A percentile compares a stretch with the other conserved stretches of the same genome.
Conservation (phyloP, 2,329 filamentous ascomycete species). For the Seiridium cupressi region DNA sequence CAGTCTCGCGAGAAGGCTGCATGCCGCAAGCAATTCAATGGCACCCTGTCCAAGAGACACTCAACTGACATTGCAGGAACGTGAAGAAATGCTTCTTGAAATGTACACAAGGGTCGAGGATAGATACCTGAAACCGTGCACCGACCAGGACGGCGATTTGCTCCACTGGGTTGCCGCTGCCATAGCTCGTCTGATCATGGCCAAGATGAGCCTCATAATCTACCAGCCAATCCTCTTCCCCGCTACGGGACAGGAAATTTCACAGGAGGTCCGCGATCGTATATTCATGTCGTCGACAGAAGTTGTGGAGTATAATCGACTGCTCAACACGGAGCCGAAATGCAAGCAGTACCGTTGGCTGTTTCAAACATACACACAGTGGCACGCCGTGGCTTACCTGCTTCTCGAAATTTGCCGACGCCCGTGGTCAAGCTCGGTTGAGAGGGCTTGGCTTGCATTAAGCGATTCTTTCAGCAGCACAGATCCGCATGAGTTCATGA, state of each 20-base stretch:
- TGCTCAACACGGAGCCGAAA: conserved; percentile 47
- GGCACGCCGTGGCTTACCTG: conserved; percentile 57
- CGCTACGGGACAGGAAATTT: conserved; percentile 31
- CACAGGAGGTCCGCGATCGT: conserved; percentile 37
- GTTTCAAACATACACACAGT: conserved; percentile 58
- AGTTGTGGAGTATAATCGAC: conserved; percentile 54
- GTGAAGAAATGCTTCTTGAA: conserved; percentile 42
- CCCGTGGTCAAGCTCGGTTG: conserved; percentile 47
- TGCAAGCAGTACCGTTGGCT: conserved; percentile 56
- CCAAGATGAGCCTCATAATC: conserved; percentile 53
- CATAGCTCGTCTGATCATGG: conserved; percentile 47
- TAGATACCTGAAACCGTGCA: conserved; percentile 50
- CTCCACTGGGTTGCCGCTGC: conserved; percentile 52
- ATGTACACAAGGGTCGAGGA: conserved; percentile 49
- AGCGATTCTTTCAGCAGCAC: conserved; percentile 35
- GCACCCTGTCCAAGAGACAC: conserved; percentile 28
- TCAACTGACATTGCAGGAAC: conserved; percentile 36
- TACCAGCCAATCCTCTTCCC: conserved; percentile 51
- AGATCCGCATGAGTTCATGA: conserved; percentile 41
- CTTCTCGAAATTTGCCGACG: conserved; percentile 49
- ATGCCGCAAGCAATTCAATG: conserved; percentile 33
- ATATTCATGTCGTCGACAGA: conserved; percentile 52
- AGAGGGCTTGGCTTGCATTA: conserved; percentile 49
- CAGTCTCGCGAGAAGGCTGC: conserved; percentile 35
- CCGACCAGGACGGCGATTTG: conserved; percentile 40